Evolutionary conservation across 257 asterid species (phyloP), one percentile per base, ranked within the genome.

Genomic region (Solanum chiquidenum): DNA sequence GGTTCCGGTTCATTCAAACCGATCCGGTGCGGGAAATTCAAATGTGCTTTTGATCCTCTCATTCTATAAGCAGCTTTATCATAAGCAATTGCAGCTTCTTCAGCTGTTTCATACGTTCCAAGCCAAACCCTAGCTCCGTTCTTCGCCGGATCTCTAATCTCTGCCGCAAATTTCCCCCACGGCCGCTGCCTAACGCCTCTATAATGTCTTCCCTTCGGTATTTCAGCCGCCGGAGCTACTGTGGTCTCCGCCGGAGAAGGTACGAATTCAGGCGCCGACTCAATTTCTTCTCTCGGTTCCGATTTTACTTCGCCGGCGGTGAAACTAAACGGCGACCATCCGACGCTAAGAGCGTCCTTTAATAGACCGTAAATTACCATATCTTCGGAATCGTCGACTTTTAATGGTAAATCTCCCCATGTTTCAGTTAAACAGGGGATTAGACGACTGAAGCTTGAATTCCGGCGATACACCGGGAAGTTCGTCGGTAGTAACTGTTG

Each of bases 51-150:
- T 16, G 75, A 73, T 58, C 88, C 88, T 6, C 88, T 83, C 85
- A 86, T 86, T 76, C 88, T 73, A 73, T 73, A 86, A 49, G 88
- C 88, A 2, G 88, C 88, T 73, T 75, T 71, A 52, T 86, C 88
- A 52, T 86, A 86, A 74, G 88, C 88, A 23, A 74, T n/a, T 0
- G 88, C 88, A 31, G 88, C 88, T 74, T 86, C 85, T 55, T 74
- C 85, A 12, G 40, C 87, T 5, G 87, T 86, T 35, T 86, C 87
- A 8, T 40, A 86, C 4, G 87, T 86, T 69, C 88, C 88, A 14
- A 86, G 58, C 88, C 88, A 86, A 71, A 86, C 88, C 37, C 88
- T 73, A 35, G 88, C 88, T 23, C 88, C 88, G 33, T 74, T 86
- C 25, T 86, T 86, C n/a, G 85, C 84, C 12, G 88, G 84, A 34